Evolutionary conservation across 2,329 filamentous ascomycete species (phyloP), one percentile per base, ranked within the genome.

Genomic region (Sporothrix globosa): DNA sequence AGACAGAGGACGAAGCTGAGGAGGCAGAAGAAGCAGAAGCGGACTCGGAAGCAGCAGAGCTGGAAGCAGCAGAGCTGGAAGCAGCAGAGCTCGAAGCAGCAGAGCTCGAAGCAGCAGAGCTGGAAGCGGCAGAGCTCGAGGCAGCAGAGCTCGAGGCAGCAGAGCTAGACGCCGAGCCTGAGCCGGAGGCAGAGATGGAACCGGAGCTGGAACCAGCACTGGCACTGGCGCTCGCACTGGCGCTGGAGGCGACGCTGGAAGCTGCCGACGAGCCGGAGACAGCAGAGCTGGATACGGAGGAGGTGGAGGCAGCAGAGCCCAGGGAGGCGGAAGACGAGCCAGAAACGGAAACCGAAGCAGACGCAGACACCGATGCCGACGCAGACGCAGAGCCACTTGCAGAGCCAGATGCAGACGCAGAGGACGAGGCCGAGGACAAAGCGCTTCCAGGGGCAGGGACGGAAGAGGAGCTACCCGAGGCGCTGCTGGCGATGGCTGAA

Each of bases 401-500:
- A 2, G 14, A 5, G 27, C 27, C 46, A 4, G 27, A 30, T 30
- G 27, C n/a, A 24, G 52, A 54, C 3, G 21, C 52, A 14, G 52
- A 54, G 21, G n/a, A 24, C 52, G 52, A 53, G 52, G 52, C 7
- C 14, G 46, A 67, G 6, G 48, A 24, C 19, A 27, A 53, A 53
- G 48, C 61, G 19, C 44, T 53, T 3, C 6, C 48, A 3, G 63
- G 44, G 4, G 30, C 63, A 67, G 48, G 27, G 10, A 17, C 44
- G 4, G 61, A 66, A 4, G 61, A 66, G 3, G 7, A 34, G 34
- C 58, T 56, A 10, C 13, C 24, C 13, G 41, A 50, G 13, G 24
- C 61, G 17, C 60, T 66, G 27, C 41, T 63, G 14, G 46, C 41
- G 63, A 68, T 14, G 14, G 34, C 66, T 13, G 66, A 68, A 3